A percentile compares a stretch with the other conserved stretches of the same genome.
phyloP scores from a whole-genome alignment of 1,284 basidiomycete genomes.

The Ceratobasidium sp. region DNA sequence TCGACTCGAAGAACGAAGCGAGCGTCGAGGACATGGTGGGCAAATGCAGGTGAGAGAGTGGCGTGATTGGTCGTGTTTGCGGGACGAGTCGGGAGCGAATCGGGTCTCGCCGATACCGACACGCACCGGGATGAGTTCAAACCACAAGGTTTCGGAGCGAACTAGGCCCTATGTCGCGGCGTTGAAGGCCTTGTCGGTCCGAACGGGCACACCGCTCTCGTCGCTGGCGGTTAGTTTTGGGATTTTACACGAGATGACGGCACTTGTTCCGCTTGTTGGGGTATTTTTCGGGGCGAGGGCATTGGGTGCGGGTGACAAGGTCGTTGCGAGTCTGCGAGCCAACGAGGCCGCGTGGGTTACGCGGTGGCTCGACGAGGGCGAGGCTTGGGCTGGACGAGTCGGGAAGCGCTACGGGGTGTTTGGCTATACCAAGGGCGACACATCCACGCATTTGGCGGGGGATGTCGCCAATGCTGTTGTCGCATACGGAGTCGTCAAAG shows the following conservation, averaged over 20 bases:
- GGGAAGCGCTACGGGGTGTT: conserved; percentile 82
- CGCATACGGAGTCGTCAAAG: conserved; percentile 87
- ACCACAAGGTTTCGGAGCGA: not conserved
- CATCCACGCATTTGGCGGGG: conserved; percentile 56
- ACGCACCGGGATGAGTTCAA: not conserved
- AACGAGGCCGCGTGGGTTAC: conserved; percentile 51
- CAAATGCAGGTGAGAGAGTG: not conserved
- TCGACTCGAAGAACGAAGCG: conserved; percentile 66
- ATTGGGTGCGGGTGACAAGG: conserved; percentile 72
- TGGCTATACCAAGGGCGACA: conserved; percentile 69
- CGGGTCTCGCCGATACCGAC: not conserved
- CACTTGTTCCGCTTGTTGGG: conserved; percentile 75
- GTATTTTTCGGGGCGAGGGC: conserved; percentile 76
- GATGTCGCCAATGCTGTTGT: conserved; percentile 79
- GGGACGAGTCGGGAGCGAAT: not conserved
- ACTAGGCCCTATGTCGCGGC: conserved; percentile 45
- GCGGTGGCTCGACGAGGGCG: conserved; percentile 76
- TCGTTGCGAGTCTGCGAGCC: conserved; percentile 55
- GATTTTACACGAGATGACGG: conserved; percentile 87
- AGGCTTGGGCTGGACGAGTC: conserved; percentile 70
- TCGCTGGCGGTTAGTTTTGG: conserved; percentile 82
- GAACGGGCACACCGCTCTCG: conserved; percentile 74
- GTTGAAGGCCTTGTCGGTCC: conserved; percentile 62
- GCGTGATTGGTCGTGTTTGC: not conserved
- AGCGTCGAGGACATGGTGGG: not conserved